Conservation (phyloP, 192 early-diverging fungal species). For the Entrophospora sp. region DNA sequence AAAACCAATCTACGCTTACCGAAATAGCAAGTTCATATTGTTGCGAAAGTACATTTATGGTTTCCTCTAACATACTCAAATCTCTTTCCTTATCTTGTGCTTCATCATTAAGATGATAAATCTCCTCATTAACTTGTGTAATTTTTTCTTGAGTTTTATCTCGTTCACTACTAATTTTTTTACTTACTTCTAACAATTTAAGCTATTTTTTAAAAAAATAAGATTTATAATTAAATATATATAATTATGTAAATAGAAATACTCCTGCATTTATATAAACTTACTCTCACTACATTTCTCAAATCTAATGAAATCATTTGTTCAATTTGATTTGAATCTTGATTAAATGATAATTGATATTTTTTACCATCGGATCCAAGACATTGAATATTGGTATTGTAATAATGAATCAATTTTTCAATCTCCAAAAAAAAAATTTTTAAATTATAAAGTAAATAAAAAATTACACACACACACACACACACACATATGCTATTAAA, state of each 20-base stretch:
- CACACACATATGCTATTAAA: not conserved
- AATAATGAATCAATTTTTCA: slow-evolving; percentile 43
- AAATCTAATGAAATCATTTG: slow-evolving; percentile 7
- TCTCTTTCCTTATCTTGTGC: not conserved
- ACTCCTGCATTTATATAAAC: not conserved
- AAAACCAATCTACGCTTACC: not conserved
- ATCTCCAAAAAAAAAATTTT: slow-evolving; percentile 17
- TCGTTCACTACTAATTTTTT: slow-evolving; percentile 1
- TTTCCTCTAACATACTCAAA: not conserved
- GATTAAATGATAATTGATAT: not conserved
- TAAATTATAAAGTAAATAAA: not conserved
- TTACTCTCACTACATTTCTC: not conserved
- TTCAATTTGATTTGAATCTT: not conserved
- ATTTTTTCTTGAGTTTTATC: slow-evolving; percentile 7
- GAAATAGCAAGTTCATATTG: not conserved
- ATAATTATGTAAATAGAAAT: not conserved
- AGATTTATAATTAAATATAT: not conserved
- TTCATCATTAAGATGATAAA: not conserved
- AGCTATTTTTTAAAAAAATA: not conserved
- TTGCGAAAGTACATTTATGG: not conserved
- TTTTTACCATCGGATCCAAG: slow-evolving; percentile 1
- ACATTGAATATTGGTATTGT: slow-evolving; percentile 28
- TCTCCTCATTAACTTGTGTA: not conserved
- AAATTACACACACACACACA: not conserved
- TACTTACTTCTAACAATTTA: not conserved